Base-by-base conservation (phyloP, 306 rosid genomes). In the Begonia masoniana region DNA sequence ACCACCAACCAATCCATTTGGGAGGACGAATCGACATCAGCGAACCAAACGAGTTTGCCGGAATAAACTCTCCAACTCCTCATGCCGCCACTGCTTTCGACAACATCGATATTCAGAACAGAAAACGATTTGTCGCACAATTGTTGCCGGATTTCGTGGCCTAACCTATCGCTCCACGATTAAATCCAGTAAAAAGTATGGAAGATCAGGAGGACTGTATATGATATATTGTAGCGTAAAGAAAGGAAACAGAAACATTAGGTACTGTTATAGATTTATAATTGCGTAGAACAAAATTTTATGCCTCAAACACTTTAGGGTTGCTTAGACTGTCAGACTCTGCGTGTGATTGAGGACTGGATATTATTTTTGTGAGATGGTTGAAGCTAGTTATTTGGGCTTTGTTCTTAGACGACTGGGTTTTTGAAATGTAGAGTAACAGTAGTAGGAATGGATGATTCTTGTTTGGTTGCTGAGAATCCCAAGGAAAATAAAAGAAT, bases 91-190 rank as follows among this genome's bases (percentile, higher is more conserved):
- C 85, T 45, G 81, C 92, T 14, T 91, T 69, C 56, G 92, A 91
- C 43, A 81, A 62, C 59, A 83, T 91, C 66, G 82, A 83, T 68
- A 78, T 91, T 64, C 99, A 85, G 71, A 91, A 83, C 60, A 91
- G 88, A 9, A 89, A 91, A 76, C 74, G 97, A 69, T 91, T 85
- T 52, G 92, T 73, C 12, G 94, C 97, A 7, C 99, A 86, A 65
- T 79, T 86, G 74, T 71, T 91, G 61, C 96, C 85, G 3, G 99
- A 91, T 62, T 91, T 78, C 56, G 99, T 86, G 72, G 78, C 96
- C 13, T 83, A 45, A 71, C 15, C 49, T 6, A 45, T 45, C 6
- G 6, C 49, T 45, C 9, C 39, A 10, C 7, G 49, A 12, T 45
- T n/a, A 12, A 45, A 45, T 45, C 14, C 4, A 45, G 9, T 12